Conservation (phyloP, 2,329 filamentous ascomycete genomes). For the Colletotrichum lindemuthianum region DNA sequence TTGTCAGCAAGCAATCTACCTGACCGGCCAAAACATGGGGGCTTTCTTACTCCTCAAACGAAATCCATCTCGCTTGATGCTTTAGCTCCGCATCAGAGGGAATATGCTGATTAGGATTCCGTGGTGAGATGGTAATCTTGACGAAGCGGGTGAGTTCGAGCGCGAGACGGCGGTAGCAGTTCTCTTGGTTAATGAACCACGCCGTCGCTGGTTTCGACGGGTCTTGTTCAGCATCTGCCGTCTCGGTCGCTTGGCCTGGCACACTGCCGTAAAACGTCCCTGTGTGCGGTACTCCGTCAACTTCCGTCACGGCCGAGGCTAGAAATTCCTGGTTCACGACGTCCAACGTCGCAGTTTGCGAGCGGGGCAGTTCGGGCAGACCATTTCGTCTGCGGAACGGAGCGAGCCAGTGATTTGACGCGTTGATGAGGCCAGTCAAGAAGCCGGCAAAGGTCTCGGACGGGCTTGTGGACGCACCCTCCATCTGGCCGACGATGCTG, state of each 20-base stretch:
- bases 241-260: too few relatives aligned
- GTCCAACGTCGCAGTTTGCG: background rate
- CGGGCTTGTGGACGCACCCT: conserved; percentile 2
- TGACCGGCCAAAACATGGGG: background rate
- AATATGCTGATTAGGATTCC: conserved; percentile 42
- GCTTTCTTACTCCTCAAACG: conserved; percentile 41
- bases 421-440: conserved; percentile 18
- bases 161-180: conserved; percentile 41
- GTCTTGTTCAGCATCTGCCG: too few relatives aligned
- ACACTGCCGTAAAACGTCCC: background rate
- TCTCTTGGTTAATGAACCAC: conserved; percentile 39
- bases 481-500: conserved; percentile 13
- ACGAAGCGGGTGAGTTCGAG: conserved; percentile 38
- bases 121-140: conserved; percentile 42
- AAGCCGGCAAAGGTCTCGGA: conserved; percentile 19
- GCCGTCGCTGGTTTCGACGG: background rate
- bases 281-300: background rate
- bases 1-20: background rate
- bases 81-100: conserved; percentile 50
- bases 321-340: background rate
- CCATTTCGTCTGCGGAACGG: conserved; percentile 20
- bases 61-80: conserved; percentile 46
- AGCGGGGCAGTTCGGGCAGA: conserved; percentile 1
- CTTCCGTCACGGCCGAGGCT: background rate
- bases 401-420: conserved; percentile 20